These are phyloP conservation scores for Pythium aristosporum DNA, from an alignment of 352 stramenopile species.

Conservation along the genomic window DNA sequence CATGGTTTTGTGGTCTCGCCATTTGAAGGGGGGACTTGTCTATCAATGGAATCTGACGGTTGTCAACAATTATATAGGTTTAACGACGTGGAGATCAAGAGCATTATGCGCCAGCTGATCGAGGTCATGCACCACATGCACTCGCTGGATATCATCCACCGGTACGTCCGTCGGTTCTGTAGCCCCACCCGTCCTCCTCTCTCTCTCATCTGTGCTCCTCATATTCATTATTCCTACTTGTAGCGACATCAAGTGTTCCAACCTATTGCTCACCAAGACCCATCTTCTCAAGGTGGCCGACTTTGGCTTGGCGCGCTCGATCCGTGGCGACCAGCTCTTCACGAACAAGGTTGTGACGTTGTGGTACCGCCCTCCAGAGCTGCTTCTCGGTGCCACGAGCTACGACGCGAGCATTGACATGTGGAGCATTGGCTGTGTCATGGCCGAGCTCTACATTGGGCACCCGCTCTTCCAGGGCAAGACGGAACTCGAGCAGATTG, in stretches of 20 bases:
- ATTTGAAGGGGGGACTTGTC: too few relatives aligned
- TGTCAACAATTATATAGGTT: constrained; percentile 40
- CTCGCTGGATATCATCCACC: constrained; percentile 84
- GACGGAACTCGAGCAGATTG: constrained; percentile 87
- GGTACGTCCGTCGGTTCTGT: constrained; percentile 30
- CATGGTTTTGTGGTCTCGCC: too few relatives aligned
- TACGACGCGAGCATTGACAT: constrained; percentile 95
- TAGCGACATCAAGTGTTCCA: constrained; percentile 92
- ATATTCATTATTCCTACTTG: neutral
- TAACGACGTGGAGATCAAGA: constrained; percentile 84
- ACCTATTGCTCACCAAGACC: constrained; percentile 74
- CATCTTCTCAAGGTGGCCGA: constrained; percentile 86
- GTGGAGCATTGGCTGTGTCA: constrained; percentile 93
- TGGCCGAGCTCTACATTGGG: constrained; percentile 85
- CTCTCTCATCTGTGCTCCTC: neutral
- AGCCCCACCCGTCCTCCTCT: neutral
- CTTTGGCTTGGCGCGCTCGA: constrained; percentile 83
- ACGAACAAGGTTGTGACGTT: constrained; percentile 97
- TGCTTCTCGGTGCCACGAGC: constrained; percentile 91
- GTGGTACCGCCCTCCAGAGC: constrained; percentile 94
- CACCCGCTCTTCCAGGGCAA: constrained; percentile 87
- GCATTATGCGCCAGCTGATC: constrained; percentile 83
- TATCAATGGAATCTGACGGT: too few relatives aligned
- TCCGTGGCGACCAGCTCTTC: constrained; percentile 83
- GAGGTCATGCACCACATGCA: constrained; percentile 90